phyloP scores from a whole-genome alignment of 2,329 filamentous ascomycete genomes.

The Aspergillus ochraceoroseus region DNA sequence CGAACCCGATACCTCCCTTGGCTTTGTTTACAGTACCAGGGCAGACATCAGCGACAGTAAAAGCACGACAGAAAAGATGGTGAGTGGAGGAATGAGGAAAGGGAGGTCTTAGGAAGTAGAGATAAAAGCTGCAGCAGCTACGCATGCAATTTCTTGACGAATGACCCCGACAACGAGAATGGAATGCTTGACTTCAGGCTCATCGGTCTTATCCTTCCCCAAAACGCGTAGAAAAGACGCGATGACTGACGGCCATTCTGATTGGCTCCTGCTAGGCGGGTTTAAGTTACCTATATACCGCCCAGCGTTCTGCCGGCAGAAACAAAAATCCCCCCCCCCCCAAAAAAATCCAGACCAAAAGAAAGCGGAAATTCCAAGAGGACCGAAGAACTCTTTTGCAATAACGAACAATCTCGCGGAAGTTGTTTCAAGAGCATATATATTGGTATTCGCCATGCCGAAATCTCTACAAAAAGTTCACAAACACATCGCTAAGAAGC shows the following conservation, averaged over 20 bases:
- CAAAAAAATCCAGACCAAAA: neutral
- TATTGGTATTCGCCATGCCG: conserved; percentile 61
- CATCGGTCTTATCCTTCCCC: conserved; percentile 19
- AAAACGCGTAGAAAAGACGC: conserved; percentile 31
- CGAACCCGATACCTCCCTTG: conserved; percentile 29
- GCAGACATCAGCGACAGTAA: conserved; percentile 17
- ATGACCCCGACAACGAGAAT: conserved; percentile 24
- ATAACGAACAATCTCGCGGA: no score
- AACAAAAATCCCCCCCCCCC: conserved; percentile 23
- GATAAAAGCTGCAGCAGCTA: conserved; percentile 1
- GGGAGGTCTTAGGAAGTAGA: conserved; percentile 4
- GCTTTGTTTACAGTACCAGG: conserved; percentile 23
- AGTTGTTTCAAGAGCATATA: no score
- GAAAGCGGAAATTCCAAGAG: conserved; percentile 5
- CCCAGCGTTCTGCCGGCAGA: conserved; percentile 32
- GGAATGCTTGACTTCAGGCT: conserved; percentile 30
- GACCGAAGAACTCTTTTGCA: no score
- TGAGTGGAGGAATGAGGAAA: neutral
- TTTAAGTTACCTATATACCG: conserved; percentile 10
- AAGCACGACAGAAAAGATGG: conserved; percentile 5
- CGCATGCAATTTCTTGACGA: conserved; percentile 12
- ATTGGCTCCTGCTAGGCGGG: conserved; percentile 21
- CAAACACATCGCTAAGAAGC: conserved; percentile 88
- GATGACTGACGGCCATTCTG: conserved; percentile 18
- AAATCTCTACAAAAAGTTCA: conserved; percentile 74